phyloP scores from a whole-genome alignment of 2,329 filamentous ascomycete species.

The Beauveria sp. region DNA sequence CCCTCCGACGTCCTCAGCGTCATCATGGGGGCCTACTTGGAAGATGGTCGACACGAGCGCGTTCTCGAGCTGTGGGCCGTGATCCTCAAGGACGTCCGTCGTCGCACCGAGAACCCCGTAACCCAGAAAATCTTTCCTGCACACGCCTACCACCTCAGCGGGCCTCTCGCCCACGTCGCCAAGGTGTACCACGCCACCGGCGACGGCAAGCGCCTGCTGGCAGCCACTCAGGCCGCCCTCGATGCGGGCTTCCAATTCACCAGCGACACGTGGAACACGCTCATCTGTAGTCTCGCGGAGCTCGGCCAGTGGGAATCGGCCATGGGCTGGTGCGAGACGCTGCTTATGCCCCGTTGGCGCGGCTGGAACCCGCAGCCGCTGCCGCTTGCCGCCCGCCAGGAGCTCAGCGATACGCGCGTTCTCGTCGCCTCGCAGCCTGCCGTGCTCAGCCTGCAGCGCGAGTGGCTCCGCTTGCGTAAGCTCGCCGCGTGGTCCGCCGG shows the following conservation, averaged over 20 bases:
- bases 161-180: slow-evolving; percentile 42
- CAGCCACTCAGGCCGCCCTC: slow-evolving; percentile 48
- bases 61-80: slow-evolving; percentile 67
- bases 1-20: slow-evolving; percentile 52
- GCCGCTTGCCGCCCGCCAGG: slow-evolving; percentile 4
- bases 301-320: slow-evolving; percentile 56
- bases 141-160: slow-evolving; percentile 46
- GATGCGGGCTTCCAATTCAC: slow-evolving; percentile 65
- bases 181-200: slow-evolving; percentile 32
- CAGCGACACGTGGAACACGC: slow-evolving; percentile 72
- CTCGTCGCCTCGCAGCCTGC: slow-evolving; percentile 30
- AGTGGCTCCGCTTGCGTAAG: slow-evolving; percentile 42
- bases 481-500: slow-evolving; percentile 41
- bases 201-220: slow-evolving; percentile 39
- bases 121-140: slow-evolving; percentile 31
- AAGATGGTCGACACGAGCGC: slow-evolving; percentile 48
- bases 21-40: slow-evolving; percentile 60
- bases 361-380: slow-evolving; percentile 52
- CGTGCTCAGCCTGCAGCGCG: slow-evolving; percentile 39
- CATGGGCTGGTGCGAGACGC: slow-evolving; percentile 65
- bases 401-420: slow-evolving; percentile 26
- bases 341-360: slow-evolving; percentile 70
- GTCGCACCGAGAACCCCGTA: slow-evolving; percentile 15
- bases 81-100: slow-evolving; percentile 53
- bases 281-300: slow-evolving; percentile 60